A percentile compares a stretch with the other conserved stretches of the same genome.
Conservation (phyloP, 192 early-diverging fungal genomes). For the Chytriomyces sp. region DNA sequence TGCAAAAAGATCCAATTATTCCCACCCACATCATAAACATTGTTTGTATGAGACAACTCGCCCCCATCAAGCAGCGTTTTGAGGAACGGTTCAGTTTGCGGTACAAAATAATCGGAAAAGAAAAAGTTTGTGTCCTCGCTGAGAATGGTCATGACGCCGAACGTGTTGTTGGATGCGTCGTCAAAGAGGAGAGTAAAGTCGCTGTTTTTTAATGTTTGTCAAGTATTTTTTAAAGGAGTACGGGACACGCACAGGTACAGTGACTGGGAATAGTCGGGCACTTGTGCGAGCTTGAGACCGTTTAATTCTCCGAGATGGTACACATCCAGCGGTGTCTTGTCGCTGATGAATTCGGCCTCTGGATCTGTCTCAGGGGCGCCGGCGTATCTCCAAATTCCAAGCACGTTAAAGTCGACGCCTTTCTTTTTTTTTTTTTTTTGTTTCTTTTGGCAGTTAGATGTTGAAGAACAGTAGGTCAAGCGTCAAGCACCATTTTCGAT, state of each 20-base stretch:
- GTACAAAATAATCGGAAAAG: conserved; percentile 1
- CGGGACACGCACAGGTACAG: background rate
- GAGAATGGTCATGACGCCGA: background rate
- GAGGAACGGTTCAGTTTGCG: background rate
- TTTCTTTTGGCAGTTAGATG: background rate
- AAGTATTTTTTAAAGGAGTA: background rate
- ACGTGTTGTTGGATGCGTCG: background rate
- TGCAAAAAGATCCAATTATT: conserved; percentile 5
- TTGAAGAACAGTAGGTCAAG: background rate
- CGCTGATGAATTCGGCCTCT: too few species aligned
- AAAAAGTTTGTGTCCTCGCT: conserved; percentile 22
- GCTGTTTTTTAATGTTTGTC: background rate
- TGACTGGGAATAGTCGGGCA: background rate
- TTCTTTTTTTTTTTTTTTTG: background rate
- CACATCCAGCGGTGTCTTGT: conserved; percentile 3
- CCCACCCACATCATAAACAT: conserved; percentile 4
- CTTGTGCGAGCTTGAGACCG: conserved; percentile 2
- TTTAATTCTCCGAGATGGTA: conserved; percentile 28
- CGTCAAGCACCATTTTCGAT: conserved; percentile 1
- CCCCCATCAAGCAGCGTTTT: background rate
- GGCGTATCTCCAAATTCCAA: conserved; percentile 18
- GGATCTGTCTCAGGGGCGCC: background rate
- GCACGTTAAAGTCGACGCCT: conserved; percentile 3
- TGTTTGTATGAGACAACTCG: background rate
- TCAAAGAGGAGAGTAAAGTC: conserved; percentile 13